Conservation (phyloP, 139 green algal species). For the Picochlorum costavermella region DNA sequence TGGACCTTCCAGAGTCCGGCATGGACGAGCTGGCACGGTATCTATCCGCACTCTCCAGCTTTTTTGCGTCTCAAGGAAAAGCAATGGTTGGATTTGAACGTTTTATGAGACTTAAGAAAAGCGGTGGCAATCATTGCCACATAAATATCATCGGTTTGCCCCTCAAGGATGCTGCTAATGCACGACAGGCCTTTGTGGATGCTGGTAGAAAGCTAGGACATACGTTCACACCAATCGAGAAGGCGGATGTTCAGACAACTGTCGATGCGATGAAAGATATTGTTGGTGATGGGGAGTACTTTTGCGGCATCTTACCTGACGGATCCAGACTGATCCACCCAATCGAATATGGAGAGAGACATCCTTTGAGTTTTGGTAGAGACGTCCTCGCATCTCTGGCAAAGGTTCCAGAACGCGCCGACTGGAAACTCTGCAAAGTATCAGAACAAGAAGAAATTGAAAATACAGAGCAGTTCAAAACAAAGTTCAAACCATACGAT, state of each 20-base stretch:
- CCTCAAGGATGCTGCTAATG: background rate
- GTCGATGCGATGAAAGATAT: constrained; percentile 28
- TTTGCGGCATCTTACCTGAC: constrained; percentile 68
- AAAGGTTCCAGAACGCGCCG: constrained; percentile 52
- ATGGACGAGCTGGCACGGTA: constrained; percentile 63
- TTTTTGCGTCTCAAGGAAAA: constrained; percentile 44
- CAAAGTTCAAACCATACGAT: constrained; percentile 67
- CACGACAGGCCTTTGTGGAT: constrained; percentile 22
- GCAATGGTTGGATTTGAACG: constrained; percentile 83
- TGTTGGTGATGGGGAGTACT: constrained; percentile 70
- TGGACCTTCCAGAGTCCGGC: constrained; percentile 33
- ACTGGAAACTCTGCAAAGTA: constrained; percentile 70
- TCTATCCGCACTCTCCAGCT: constrained; percentile 57
- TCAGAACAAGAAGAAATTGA: constrained; percentile 47
- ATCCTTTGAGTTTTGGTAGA: constrained; percentile 66
- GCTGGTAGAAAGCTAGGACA: constrained; percentile 22
- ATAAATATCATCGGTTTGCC: constrained; percentile 67
- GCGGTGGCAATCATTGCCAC: constrained; percentile 84
- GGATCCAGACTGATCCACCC: constrained; percentile 60
- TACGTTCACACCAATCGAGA: constrained; percentile 17
- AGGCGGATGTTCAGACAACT: constrained; percentile 11
- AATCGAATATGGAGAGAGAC: constrained; percentile 45
- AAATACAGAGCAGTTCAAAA: constrained; percentile 64
- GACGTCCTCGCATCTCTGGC: constrained; percentile 66
- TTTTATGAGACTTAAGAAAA: constrained; percentile 60